phyloP scores from a whole-genome alignment of 2,329 filamentous ascomycete genomes.

The Ophiobolus disseminans region DNA sequence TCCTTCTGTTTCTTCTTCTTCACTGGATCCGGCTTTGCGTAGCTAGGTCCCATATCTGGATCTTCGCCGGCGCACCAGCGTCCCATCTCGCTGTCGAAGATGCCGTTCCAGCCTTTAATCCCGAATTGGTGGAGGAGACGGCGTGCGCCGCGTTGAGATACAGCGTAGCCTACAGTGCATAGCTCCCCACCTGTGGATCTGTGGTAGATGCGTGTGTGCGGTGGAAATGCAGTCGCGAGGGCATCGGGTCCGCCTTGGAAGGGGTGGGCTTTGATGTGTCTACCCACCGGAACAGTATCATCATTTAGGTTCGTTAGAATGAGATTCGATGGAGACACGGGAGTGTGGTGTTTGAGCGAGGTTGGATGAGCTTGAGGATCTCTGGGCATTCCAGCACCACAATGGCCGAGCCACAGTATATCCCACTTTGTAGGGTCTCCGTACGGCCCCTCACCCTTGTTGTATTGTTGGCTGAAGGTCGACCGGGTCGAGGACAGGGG shows the following conservation, averaged over 20 bases:
- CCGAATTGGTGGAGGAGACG: slow-evolving; percentile 40
- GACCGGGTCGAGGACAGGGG: slow-evolving; percentile 19
- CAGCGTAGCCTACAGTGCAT: slow-evolving; percentile 40
- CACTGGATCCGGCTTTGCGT: not conserved
- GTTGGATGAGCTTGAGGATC: slow-evolving; percentile 5
- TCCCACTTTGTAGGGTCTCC: slow-evolving; percentile 49
- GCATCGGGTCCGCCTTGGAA: slow-evolving; percentile 38
- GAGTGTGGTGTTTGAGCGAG: slow-evolving; percentile 5
- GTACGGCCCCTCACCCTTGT: slow-evolving; percentile 25
- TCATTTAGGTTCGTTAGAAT: slow-evolving; percentile 33
- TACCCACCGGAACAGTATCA: slow-evolving; percentile 27
- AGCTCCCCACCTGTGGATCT: slow-evolving; percentile 34
- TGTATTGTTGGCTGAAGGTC: not conserved
- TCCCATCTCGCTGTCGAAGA: slow-evolving; percentile 38
- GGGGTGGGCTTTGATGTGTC: slow-evolving; percentile 40
- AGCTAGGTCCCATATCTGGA: slow-evolving; percentile 23
- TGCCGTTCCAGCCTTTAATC: slow-evolving; percentile 38
- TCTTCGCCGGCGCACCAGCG: slow-evolving; percentile 39
- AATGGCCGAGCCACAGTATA: slow-evolving; percentile 51
- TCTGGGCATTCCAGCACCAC: slow-evolving; percentile 39
- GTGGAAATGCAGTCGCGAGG: slow-evolving; percentile 30
- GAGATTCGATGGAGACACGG: slow-evolving; percentile 21
- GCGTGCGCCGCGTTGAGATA: slow-evolving; percentile 39
- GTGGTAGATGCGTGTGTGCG: slow-evolving; percentile 40
- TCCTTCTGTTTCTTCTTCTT: slow-evolving; percentile 17